A percentile compares a stretch with the other conserved stretches of the same genome.
These are phyloP conservation scores for Coemansia sp. DNA, from an alignment of 192 early-diverging fungal genomes.

Conservation along the genomic window DNA sequence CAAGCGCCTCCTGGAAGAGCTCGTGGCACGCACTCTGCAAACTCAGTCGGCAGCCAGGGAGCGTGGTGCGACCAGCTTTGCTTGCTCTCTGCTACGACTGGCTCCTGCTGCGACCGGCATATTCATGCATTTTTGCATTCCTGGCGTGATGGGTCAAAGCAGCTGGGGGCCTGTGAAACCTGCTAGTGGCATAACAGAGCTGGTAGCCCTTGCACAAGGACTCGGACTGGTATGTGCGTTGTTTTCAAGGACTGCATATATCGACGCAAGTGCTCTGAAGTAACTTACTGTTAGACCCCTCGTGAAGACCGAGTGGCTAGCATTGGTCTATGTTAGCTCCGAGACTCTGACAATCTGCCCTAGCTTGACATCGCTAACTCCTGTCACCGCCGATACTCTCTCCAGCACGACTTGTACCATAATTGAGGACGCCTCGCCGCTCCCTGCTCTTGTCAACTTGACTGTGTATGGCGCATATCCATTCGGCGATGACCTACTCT, in stretches of 20 bases:
- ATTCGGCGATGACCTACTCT: neutral
- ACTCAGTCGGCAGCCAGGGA: neutral
- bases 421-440: neutral
- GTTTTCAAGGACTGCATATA: neutral
- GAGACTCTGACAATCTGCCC: neutral
- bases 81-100: neutral
- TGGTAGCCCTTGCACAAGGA: neutral
- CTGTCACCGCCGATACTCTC: too few relatives aligned
- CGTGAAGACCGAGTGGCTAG: neutral
- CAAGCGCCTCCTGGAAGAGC: neutral
- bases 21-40: neutral
- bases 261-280: constrained; percentile 1
- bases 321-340: neutral
- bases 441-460: neutral
- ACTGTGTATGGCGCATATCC: neutral
- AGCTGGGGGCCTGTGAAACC: neutral
- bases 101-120: neutral
- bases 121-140: neutral
- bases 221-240: neutral
- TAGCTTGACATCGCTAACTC: neutral
- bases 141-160: neutral
- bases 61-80: neutral
- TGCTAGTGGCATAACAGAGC: neutral
- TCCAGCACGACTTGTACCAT: neutral
- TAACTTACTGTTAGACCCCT: neutral